Conservation (phyloP, 495 filamentous ascomycete species). For the Aspergillus bridgeri region DNA sequence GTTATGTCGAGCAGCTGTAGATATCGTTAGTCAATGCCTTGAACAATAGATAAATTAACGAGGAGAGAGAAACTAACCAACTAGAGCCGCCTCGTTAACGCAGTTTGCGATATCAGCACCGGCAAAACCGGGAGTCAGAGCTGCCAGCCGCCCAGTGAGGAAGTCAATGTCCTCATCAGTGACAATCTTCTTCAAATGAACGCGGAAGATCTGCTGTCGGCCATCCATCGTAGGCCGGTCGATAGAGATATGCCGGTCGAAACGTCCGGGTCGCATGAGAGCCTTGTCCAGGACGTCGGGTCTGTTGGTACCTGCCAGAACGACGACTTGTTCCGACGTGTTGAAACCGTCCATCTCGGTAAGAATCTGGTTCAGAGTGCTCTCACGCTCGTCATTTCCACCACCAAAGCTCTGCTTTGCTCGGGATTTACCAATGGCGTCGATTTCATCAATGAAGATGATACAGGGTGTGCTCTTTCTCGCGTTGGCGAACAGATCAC, state of each 20-base stretch:
- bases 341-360: slow-evolving; percentile 99
- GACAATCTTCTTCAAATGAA: slow-evolving; percentile 88
- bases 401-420: slow-evolving; percentile 72
- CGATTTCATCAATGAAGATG: slow-evolving; percentile 99
- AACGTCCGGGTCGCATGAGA: slow-evolving; percentile 92
- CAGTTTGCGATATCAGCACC: slow-evolving; percentile 98
- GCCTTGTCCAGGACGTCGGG: slow-evolving; percentile 93
- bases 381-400: slow-evolving; percentile 95
- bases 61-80: slow-evolving; percentile 61
- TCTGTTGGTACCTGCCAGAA: slow-evolving; percentile 95
- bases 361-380: slow-evolving; percentile 94
- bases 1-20: slow-evolving; percentile 72
- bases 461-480: slow-evolving; percentile 96
- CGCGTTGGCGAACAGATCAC: slow-evolving; percentile 92
- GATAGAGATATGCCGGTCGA: slow-evolving; percentile 92
- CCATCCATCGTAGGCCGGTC: slow-evolving; percentile 96
- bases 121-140: slow-evolving; percentile 91
- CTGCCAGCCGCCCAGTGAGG: slow-evolving; percentile 79
- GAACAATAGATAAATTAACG: neutral
- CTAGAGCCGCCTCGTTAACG: slow-evolving; percentile 93
- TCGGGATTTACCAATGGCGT: slow-evolving; percentile 91
- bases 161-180: slow-evolving; percentile 85
- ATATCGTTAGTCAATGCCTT: slow-evolving; percentile 24
- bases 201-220: slow-evolving; percentile 90
- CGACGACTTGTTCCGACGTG: slow-evolving; percentile 93